A percentile compares a stretch with the other conserved stretches of the same genome.
These are phyloP conservation scores for Rutidosis leptorrhynchoides DNA, from an alignment of 129 eudicot species.

Conservation along the genomic window DNA sequence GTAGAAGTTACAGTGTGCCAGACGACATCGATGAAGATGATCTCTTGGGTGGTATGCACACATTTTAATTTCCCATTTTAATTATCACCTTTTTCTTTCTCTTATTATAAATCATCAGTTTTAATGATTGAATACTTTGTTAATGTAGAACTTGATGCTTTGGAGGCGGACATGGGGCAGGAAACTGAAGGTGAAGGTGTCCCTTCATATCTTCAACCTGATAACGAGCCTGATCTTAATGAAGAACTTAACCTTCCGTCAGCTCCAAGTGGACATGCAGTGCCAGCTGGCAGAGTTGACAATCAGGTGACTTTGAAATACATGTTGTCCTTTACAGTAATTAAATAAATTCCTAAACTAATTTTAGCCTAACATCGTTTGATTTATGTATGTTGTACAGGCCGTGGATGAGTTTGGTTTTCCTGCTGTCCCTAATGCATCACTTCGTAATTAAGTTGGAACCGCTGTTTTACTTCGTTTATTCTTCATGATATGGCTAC, in stretches of 20 bases:
- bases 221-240: conserved; percentile 62
- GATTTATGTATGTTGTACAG: conserved; percentile 38
- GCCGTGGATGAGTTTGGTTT: conserved; percentile 87
- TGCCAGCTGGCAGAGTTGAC: conserved; percentile 62
- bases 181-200: conserved; percentile 87
- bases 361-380: neutral
- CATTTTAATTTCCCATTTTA: neutral
- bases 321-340: neutral
- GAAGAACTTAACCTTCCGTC: conserved; percentile 79
- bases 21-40: conserved; percentile 99
- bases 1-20: conserved; percentile 89
- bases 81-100: neutral
- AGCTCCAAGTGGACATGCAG: conserved; percentile 69
- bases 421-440: conserved; percentile 84
- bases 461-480: conserved; percentile 1
- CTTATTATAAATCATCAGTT: conserved; percentile 7
- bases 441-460: conserved; percentile 62
- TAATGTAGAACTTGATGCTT: conserved; percentile 88
- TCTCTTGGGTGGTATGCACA: conserved; percentile 84
- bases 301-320: conserved; percentile 41
- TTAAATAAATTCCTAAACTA: too few relatives aligned
- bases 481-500: conserved; percentile 12
- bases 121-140: neutral
- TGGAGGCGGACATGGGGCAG: conserved; percentile 90
- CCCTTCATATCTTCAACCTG: conserved; percentile 96